Evolutionary conservation across 2,329 filamentous ascomycete genomes (phyloP).

Genomic region (Byssoonygena ceratinophila): DNA sequence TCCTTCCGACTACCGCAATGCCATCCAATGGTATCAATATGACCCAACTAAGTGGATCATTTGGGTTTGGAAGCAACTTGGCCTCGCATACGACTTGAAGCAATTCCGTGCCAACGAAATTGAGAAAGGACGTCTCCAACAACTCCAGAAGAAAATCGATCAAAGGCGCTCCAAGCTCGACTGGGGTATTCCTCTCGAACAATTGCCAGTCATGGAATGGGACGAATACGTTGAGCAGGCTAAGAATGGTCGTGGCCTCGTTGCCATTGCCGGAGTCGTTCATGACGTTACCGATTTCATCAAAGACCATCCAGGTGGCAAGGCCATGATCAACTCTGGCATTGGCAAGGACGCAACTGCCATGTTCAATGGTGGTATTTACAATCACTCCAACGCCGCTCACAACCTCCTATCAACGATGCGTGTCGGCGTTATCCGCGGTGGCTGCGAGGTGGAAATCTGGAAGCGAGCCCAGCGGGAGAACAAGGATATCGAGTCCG

Average conservation of each 20-base stretch:
- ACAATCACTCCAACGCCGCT: conserved; percentile 79
- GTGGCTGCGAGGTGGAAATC: conserved; percentile 81
- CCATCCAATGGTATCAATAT: conserved; percentile 83
- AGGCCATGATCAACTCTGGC: conserved; percentile 70
- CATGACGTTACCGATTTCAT: conserved; percentile 78
- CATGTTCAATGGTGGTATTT: conserved; percentile 86
- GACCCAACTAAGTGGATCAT: conserved; percentile 88
- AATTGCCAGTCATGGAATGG: conserved; percentile 76
- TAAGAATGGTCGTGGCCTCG: conserved; percentile 65
- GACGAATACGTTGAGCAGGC: conserved; percentile 71
- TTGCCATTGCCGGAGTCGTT: conserved; percentile 72
- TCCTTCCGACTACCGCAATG: conserved; percentile 85
- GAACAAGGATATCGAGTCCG: conserved; percentile 69
- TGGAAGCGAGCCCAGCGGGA: conserved; percentile 75
- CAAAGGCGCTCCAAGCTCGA: conserved; percentile 72
- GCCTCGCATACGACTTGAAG: conserved; percentile 78
- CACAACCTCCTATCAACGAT: conserved; percentile 83
- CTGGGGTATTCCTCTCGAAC: conserved; percentile 77
- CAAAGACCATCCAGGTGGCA: conserved; percentile 82
- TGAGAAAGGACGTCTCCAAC: conserved; percentile 80
- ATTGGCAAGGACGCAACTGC: conserved; percentile 81
- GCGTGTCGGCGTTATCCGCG: conserved; percentile 75
- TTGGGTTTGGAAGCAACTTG: conserved; percentile 72
- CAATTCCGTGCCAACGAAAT: conserved; percentile 87
- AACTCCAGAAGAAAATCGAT: conserved; percentile 85